Percentiles rank a stretch among this genome's conserved stretches.
Conservation (phyloP, 768 basidiomycete species). For the Agrocybe pediades region DNA sequence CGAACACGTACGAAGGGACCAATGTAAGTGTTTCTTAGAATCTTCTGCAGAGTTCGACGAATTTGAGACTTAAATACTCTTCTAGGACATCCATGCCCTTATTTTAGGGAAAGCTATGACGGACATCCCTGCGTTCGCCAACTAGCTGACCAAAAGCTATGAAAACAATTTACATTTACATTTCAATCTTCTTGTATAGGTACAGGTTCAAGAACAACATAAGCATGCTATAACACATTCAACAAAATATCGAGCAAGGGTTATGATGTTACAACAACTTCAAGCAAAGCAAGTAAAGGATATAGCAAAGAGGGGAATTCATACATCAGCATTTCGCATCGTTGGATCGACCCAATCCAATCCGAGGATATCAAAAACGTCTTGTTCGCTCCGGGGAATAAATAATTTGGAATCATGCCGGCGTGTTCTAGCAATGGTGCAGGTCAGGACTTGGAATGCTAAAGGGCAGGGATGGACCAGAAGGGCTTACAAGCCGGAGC, state of each 20-base stretch:
- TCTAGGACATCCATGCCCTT: constrained; percentile 85
- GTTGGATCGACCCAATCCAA: constrained; percentile 72
- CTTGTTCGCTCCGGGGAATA: constrained; percentile 64
- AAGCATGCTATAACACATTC: too few species aligned
- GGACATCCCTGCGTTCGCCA: constrained; percentile 82
- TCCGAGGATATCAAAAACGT: constrained; percentile 72
- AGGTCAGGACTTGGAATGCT: background rate
- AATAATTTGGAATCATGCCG: constrained; percentile 63
- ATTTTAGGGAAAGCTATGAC: constrained; percentile 95
- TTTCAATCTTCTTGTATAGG: background rate
- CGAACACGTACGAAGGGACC: constrained; percentile 92
- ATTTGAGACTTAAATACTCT: constrained; percentile 6
- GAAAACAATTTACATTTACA: background rate
- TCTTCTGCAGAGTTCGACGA: background rate
- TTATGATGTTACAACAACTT: background rate
- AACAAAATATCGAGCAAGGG: background rate
- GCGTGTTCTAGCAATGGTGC: constrained; percentile 47
- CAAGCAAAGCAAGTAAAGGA: background rate
- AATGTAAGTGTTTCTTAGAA: constrained; percentile 41
- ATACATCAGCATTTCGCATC: constrained; percentile 71
- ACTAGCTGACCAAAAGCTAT: constrained; percentile 28
- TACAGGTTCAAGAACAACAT: too few species aligned
- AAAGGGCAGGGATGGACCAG: background rate
- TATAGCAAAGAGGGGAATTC: constrained; percentile 15
- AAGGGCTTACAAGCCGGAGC: constrained; percentile 73